Conservation (phyloP, 2,329 filamentous ascomycete genomes). For the Neofusicoccum ribis region DNA sequence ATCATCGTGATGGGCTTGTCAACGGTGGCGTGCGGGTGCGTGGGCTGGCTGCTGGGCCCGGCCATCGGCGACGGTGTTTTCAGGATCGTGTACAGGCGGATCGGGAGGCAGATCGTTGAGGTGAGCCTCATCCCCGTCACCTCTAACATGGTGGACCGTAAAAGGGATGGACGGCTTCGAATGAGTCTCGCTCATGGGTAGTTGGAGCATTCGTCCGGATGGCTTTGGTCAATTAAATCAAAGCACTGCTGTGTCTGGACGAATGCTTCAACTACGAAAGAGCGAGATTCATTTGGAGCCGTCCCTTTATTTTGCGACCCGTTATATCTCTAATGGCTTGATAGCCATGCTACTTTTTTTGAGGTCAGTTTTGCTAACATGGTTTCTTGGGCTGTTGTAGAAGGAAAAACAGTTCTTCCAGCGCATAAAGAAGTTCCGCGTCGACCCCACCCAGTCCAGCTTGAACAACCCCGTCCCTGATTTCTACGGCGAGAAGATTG, state of each 20-base stretch:
- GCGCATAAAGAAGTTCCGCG: conserved; percentile 86
- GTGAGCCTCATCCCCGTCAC: conserved; percentile 46
- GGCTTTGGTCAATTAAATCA: no score
- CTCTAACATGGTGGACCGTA: not conserved
- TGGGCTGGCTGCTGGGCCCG: conserved; percentile 20
- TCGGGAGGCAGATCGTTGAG: conserved; percentile 69
- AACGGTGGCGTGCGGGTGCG: conserved; percentile 62
- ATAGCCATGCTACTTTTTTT: no score
- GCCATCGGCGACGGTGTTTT: conserved; percentile 58
- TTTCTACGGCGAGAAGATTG: conserved; percentile 98
- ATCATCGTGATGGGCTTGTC: conserved; percentile 81
- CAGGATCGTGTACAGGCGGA: conserved; percentile 70
- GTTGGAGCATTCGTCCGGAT: no score
- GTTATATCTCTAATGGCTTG: no score
- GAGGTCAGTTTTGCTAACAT: not conserved
- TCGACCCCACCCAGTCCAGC: conserved; percentile 86
- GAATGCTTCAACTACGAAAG: no score
- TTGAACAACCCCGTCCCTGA: conserved; percentile 92
- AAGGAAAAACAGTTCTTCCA: conserved; percentile 96
- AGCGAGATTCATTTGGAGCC: no score
- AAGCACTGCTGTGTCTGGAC: no score
- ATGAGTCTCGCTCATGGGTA: no score
- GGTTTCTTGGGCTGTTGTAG: conserved; percentile 37
- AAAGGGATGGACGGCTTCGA: not conserved
- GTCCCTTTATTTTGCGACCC: no score